Percentiles rank a stretch among this genome's conserved stretches.
These are phyloP conservation scores for Syzygium aromaticum DNA, from an alignment of 345 rosid genomes.

Conservation along the genomic window DNA sequence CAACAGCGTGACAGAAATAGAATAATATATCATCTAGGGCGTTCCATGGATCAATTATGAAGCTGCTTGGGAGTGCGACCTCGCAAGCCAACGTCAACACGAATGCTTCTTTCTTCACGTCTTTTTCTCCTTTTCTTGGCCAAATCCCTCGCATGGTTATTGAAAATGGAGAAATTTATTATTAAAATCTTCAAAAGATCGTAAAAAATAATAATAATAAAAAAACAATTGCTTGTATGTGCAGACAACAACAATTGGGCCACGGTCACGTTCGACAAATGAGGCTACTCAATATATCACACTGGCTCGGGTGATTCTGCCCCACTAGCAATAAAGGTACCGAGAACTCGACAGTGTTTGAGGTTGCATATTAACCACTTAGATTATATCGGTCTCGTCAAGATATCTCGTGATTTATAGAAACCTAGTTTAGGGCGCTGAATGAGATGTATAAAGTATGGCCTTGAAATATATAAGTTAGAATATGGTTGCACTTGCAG, in stretches of 20 bases:
- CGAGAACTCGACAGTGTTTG: not conserved
- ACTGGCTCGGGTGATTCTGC: not conserved
- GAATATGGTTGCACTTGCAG: not conserved
- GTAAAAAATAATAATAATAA: not conserved
- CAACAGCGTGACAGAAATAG: not conserved
- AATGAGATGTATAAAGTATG: not conserved
- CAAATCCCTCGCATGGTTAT: not conserved
- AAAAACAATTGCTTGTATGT: not conserved
- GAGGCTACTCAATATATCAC: not conserved
- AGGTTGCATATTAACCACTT: not conserved
- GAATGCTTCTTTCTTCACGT: not conserved
- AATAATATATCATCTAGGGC: not conserved
- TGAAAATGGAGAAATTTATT: not conserved
- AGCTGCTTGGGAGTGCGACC: not conserved
- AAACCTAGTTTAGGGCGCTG: not conserved
- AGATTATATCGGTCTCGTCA: not conserved
- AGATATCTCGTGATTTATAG: not conserved
- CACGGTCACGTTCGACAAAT: not conserved
- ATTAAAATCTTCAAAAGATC: not conserved
- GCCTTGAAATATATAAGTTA: not conserved
- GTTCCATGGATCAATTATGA: not conserved
- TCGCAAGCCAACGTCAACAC: not conserved
- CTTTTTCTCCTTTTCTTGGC: not conserved
- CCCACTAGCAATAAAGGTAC: not conserved
- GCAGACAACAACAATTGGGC: not conserved